phyloP scores from a whole-genome alignment of 2,329 filamentous ascomycete genomes.

The Fusarium foetens region DNA sequence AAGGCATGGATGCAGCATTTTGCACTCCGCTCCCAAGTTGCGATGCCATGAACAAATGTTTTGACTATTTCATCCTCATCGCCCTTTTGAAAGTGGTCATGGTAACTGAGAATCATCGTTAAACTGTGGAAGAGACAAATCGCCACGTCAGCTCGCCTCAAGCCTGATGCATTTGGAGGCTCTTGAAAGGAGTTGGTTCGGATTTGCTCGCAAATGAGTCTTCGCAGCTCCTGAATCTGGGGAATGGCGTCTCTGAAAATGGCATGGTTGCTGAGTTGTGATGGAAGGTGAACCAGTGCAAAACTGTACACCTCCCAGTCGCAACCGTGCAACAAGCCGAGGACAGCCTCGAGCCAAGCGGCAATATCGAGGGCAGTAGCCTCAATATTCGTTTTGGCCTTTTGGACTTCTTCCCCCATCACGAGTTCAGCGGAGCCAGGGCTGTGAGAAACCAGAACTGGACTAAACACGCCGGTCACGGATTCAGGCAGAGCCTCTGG shows the following conservation, averaged over 20 bases:
- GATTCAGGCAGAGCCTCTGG: constrained; percentile 62
- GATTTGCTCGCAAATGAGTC: constrained; percentile 83
- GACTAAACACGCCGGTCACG: constrained; percentile 59
- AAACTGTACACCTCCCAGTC: constrained; percentile 97
- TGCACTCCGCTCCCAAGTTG: constrained; percentile 84
- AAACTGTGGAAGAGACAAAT: constrained; percentile 89
- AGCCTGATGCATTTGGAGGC: constrained; percentile 78
- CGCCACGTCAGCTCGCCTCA: constrained; percentile 88
- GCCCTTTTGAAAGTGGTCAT: constrained; percentile 81
- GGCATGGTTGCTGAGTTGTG: constrained; percentile 89
- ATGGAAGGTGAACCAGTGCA: constrained; percentile 83
- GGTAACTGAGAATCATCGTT: constrained; percentile 90
- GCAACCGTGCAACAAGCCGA: constrained; percentile 76
- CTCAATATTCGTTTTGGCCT: constrained; percentile 45
- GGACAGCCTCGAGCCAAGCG: constrained; percentile 80
- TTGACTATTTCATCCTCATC: constrained; percentile 92
- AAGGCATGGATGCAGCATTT: constrained; percentile 95
- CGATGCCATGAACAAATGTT: constrained; percentile 86
- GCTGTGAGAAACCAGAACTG: constrained; percentile 59
- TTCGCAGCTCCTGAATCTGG: constrained; percentile 80
- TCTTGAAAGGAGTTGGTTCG: constrained; percentile 81
- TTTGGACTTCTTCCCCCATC: constrained; percentile 6
- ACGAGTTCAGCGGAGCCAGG: constrained; percentile 32
- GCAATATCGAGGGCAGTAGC: constrained; percentile 67
- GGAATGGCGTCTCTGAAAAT: constrained; percentile 79